phyloP scores from a whole-genome alignment of 208 protist species.

The Phytomonas francai region DNA sequence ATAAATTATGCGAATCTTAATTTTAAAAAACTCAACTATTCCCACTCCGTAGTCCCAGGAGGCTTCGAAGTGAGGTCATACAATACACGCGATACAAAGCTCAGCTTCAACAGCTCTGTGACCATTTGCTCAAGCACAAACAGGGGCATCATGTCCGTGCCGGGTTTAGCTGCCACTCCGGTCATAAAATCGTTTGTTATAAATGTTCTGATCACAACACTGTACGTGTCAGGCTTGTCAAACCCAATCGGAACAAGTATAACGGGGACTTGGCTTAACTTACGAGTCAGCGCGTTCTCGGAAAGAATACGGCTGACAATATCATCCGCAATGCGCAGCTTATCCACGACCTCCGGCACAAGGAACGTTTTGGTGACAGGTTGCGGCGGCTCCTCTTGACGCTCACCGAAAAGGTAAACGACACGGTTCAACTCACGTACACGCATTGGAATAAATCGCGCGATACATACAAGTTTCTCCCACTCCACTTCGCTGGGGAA shows the following conservation, averaged over 20 bases:
- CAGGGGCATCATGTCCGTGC: slow-evolving; percentile 75
- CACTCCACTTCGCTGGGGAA: slow-evolving; percentile 63
- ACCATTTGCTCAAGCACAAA: slow-evolving; percentile 81
- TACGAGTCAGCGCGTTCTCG: slow-evolving; percentile 72
- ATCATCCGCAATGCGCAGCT: slow-evolving; percentile 87
- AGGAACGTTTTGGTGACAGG: slow-evolving; percentile 74
- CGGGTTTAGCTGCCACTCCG: slow-evolving; percentile 82
- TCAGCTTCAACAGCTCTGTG: slow-evolving; percentile 42
- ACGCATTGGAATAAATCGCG: slow-evolving; percentile 84
- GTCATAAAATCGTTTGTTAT: slow-evolving; percentile 97
- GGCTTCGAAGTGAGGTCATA: slow-evolving; percentile 97
- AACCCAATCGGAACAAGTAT: slow-evolving; percentile 90
- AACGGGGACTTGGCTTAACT: slow-evolving; percentile 92
- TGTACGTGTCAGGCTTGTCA: slow-evolving; percentile 38
- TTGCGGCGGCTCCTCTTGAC: slow-evolving; percentile 18
- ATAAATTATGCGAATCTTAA: neutral
- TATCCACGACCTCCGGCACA: slow-evolving; percentile 61
- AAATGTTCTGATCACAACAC: slow-evolving; percentile 93
- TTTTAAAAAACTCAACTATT: slow-evolving; percentile 51
- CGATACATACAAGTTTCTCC: slow-evolving; percentile 57
- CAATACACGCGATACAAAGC: slow-evolving; percentile 87
- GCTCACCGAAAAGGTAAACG: slow-evolving; percentile 84
- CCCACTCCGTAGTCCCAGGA: slow-evolving; percentile 97
- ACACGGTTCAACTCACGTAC: slow-evolving; percentile 93
- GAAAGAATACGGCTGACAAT: slow-evolving; percentile 76